Base-by-base conservation (phyloP, 202 grass and related monocot species). In the Elaeis oleifera region DNA sequence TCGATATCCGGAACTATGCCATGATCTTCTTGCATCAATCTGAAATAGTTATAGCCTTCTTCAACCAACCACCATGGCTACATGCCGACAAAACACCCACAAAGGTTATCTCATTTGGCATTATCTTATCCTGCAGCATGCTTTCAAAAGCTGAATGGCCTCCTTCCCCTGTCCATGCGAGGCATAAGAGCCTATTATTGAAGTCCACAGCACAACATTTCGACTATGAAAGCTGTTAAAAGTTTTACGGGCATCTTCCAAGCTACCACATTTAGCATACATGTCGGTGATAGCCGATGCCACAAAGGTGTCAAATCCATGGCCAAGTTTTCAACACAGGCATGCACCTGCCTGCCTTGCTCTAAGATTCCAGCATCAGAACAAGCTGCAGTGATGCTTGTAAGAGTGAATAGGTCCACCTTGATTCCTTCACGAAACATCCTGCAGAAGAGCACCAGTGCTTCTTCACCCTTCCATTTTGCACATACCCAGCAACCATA, bases 251-350 rank as follows among this genome's bases (percentile, higher is more conserved):
- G 87, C 72, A 52, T 83, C 82, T 0, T 74, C 82, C 63, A 90
- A 77, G 63, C 70, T 80, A 17, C 87, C 82, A 49, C 79, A 90
- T 50, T 90, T 90, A 48, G 79, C 73, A 71, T 90, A 85, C 87
- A 90, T 90, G 52, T 85, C 72, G 28, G 84, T 18, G 1, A 90
- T 64, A 21, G 76, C 73, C 24, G 87, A 90, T 56, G 82, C 68
- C 23, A 90, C 57, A 23, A 70, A 66, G 0, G 59, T 61, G 25
- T 90, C 87, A 16, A 64, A 68, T 57, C 26, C 49, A 52, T 85
- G 49, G 3, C 82, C 79, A 66, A 85, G 20, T 66, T 82, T 77
- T 80, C 79, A 1, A 79, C 52, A 56, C 73, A 74, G 52, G 48
- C 65, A 2, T 90, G 87, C 16, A 90, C 76, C 50, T 82, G 73